These are phyloP conservation scores for Neonectria sp. DNA, from an alignment of 2,329 filamentous ascomycete species.

Conservation along the genomic window DNA sequence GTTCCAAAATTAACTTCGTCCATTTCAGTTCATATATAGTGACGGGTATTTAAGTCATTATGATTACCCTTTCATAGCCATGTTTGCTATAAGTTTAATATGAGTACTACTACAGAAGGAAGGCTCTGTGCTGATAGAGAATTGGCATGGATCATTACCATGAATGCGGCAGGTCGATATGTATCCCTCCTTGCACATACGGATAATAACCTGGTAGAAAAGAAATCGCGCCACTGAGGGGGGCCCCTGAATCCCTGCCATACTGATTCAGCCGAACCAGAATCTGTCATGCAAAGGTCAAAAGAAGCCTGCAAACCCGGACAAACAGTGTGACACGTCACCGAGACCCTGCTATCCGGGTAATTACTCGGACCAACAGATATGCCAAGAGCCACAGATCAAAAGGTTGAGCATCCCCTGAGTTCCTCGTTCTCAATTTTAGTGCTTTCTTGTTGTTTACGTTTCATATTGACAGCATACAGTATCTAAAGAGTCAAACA, in stretches of 20 bases:
- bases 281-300: neutral
- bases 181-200: neutral
- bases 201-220: neutral
- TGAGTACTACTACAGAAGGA: neutral
- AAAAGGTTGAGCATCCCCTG: neutral
- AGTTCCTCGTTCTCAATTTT: neutral
- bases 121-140: neutral
- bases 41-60: too few relatives aligned
- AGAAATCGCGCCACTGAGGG: neutral
- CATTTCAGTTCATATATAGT: too few relatives aligned
- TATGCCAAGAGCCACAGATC: neutral
- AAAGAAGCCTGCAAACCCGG: neutral
- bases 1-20: too few relatives aligned
- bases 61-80: too few relatives aligned
- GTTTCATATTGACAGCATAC: neutral
- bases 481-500: neutral
- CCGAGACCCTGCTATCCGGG: neutral
- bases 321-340: slow-evolving; percentile 4
- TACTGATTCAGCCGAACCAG: neutral
- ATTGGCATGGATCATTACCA: neutral
- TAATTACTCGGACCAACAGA: neutral
- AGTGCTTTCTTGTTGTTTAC: neutral
- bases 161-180: neutral
- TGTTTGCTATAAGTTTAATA: too few relatives aligned
- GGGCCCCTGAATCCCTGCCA: neutral